Percentiles rank a stretch among this genome's conserved stretches.
These are phyloP conservation scores for Paxillus ammoniavirescens DNA, from an alignment of 768 basidiomycete species.

Conservation along the genomic window DNA sequence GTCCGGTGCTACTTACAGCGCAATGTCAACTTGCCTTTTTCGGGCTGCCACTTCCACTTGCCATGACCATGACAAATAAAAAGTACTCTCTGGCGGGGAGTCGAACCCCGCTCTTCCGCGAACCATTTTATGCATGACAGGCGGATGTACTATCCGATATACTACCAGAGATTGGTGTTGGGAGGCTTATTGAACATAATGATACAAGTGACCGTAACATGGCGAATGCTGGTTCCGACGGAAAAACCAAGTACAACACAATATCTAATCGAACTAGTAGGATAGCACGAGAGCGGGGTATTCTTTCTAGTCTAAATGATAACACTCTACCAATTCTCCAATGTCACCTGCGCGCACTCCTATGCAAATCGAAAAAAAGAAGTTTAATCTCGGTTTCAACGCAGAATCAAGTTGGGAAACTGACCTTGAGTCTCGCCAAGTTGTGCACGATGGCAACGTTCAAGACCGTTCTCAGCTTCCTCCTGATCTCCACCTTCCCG, in stretches of 20 bases:
- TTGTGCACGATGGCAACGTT: conserved; percentile 80
- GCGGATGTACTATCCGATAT: conserved; percentile 54
- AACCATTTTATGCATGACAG: conserved; percentile 30
- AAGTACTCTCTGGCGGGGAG: conserved; percentile 42
- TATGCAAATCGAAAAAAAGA: conserved; percentile 4
- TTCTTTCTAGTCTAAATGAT: background rate
- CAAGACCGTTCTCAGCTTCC: conserved; percentile 76
- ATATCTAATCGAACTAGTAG: too few species aligned
- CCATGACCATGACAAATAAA: too few species aligned
- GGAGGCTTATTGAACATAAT: too few species aligned
- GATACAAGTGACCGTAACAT: too few species aligned
- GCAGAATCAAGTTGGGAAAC: conserved; percentile 11
- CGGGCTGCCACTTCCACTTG: too few species aligned
- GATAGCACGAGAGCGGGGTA: background rate
- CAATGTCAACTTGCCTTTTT: too few species aligned
- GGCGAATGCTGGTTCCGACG: too few species aligned
- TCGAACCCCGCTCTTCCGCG: conserved; percentile 46
- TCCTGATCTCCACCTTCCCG: conserved; percentile 67
- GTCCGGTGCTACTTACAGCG: too few species aligned
- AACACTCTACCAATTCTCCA: conserved; percentile 35
- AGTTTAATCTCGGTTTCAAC: background rate
- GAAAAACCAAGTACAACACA: too few species aligned
- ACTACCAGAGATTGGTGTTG: conserved; percentile 38
- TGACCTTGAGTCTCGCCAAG: conserved; percentile 64
- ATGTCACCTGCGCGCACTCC: conserved; percentile 39